A percentile compares a stretch with the other conserved stretches of the same genome.
Conservation (phyloP, 2,329 filamentous ascomycete species). For the Cordyceps sp. region DNA sequence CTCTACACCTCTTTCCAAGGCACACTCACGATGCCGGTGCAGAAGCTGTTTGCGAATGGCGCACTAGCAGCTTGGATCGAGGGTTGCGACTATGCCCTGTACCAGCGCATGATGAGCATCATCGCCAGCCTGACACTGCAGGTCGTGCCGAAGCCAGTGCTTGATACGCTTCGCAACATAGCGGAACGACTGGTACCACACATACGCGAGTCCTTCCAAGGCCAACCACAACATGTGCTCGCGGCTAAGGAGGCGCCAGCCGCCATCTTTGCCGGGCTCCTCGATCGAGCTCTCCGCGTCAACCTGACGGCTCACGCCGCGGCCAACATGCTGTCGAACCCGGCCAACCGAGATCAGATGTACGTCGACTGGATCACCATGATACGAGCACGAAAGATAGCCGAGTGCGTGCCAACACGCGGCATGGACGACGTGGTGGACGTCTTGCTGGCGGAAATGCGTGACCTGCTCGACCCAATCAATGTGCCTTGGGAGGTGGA, state of each 20-base stretch:
- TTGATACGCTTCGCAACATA: slow-evolving; percentile 77
- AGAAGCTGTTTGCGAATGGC: slow-evolving; percentile 74
- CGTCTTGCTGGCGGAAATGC: slow-evolving; percentile 48
- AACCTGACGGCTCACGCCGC: slow-evolving; percentile 90
- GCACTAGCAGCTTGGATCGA: slow-evolving; percentile 83
- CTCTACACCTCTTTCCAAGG: slow-evolving; percentile 91
- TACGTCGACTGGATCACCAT: slow-evolving; percentile 74
- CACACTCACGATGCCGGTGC: slow-evolving; percentile 88
- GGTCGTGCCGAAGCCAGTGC: slow-evolving; percentile 73
- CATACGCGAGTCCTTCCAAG: slow-evolving; percentile 70
- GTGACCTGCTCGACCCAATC: slow-evolving; percentile 52
- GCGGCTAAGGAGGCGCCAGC: slow-evolving; percentile 79
- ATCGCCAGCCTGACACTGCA: slow-evolving; percentile 79
- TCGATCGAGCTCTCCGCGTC: slow-evolving; percentile 77
- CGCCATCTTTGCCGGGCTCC: slow-evolving; percentile 68
- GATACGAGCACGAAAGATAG: slow-evolving; percentile 44
- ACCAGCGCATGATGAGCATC: slow-evolving; percentile 92
- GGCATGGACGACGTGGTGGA: slow-evolving; percentile 52
- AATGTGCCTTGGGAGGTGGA: slow-evolving; percentile 50
- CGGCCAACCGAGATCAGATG: slow-evolving; percentile 87
- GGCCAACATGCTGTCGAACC: slow-evolving; percentile 78
- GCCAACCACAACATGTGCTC: slow-evolving; percentile 71
- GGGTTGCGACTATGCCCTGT: slow-evolving; percentile 87
- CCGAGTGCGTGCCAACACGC: slow-evolving; percentile 43
- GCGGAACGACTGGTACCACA: slow-evolving; percentile 67